Base-by-base conservation (phyloP, 257 asterid genomes). In the Buddleja alternifolia region DNA sequence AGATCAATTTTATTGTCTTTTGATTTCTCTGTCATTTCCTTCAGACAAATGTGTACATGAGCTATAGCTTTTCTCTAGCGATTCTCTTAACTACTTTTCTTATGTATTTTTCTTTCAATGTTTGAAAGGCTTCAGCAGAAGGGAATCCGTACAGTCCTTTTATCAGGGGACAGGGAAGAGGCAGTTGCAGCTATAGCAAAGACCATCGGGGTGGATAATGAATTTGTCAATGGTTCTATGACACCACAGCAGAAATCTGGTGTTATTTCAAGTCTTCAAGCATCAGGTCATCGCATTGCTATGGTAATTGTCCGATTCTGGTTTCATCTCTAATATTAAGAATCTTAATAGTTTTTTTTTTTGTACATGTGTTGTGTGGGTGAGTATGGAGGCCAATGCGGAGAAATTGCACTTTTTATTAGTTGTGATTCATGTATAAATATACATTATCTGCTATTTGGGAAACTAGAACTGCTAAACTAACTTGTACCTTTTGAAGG, bases 101-200 rank as follows among this genome's bases (percentile, higher is more conserved):
- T 9, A 47, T 19, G 29, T 60, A 1, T 65, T 39, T 69, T 66
- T 56, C n/a, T 70, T 62, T 67, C 10, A 32, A 54, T 47, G 40
- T 62, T 74, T 78, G 58, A 62, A 74, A 93, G 98, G 87, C 94
- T 93, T 77, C 90, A 87, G 83, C 81, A 83, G 77, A 84, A 80
- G 75, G 98, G 96, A 74, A 87, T 93, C 41, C 75, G 76, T 62
- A 87, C 97, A 54, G 82, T 85, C 60, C 84, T 93, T 61, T 81
- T 91, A 81, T 93, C 96, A 42, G 97, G 98, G 69, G 99, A 93
- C 96, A 93, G 99, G 96, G 95, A 93, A 88, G 99, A 90, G 92
- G 97, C 97, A 90, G 99, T 90, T 78, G 96, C 99, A 93, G 85
- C 85, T 42, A 90, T 89, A 76, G 97, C 97, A 73, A 78, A 83